Evolutionary conservation across 169 alveolate genomes (phyloP).

Genomic region (Besnoitia besnoiti): DNA sequence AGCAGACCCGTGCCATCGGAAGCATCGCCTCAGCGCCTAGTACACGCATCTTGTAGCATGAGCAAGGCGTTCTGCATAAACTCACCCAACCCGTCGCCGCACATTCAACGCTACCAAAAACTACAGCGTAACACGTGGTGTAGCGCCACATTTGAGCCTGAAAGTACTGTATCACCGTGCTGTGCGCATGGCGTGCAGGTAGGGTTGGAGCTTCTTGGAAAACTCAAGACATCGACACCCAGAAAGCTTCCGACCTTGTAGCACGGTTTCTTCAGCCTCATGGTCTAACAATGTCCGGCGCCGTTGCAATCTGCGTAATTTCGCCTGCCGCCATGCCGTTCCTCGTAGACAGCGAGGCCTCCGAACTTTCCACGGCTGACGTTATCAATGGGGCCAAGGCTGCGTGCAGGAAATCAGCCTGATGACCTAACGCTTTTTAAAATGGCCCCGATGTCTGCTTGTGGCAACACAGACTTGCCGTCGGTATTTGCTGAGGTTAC

Average conservation of each 20-base stretch:
- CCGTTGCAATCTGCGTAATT: constrained; percentile 18
- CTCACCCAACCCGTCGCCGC: too few species aligned
- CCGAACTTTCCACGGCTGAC: constrained; percentile 14
- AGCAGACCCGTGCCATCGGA: too few species aligned
- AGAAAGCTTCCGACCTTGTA: constrained; percentile 45
- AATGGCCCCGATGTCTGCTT: too few species aligned
- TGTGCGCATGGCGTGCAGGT: constrained; percentile 5
- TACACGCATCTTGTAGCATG: too few species aligned
- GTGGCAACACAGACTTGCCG: too few species aligned
- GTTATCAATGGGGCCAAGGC: constrained; percentile 43
- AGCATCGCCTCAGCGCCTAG: too few species aligned
- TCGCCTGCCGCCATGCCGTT: constrained; percentile 55
- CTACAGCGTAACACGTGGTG: too few species aligned
- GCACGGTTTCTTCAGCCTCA: constrained; percentile 35
- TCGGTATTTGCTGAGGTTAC: too few species aligned
- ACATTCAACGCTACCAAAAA: too few species aligned
- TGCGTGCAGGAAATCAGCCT: constrained; percentile 41
- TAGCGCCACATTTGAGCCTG: too few species aligned
- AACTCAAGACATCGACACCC: constrained; percentile 30
- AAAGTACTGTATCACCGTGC: too few species aligned
- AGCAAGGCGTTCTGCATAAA: too few species aligned
- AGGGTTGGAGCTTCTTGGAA: constrained; percentile 53
- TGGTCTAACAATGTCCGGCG: constrained; percentile 40
- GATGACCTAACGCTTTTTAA: neutral
- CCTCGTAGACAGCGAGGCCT: constrained; percentile 25